Percentiles rank a stretch among this genome's conserved stretches.
Conservation (phyloP, 176 grass and related monocot genomes). For the Leersia perrieri region DNA sequence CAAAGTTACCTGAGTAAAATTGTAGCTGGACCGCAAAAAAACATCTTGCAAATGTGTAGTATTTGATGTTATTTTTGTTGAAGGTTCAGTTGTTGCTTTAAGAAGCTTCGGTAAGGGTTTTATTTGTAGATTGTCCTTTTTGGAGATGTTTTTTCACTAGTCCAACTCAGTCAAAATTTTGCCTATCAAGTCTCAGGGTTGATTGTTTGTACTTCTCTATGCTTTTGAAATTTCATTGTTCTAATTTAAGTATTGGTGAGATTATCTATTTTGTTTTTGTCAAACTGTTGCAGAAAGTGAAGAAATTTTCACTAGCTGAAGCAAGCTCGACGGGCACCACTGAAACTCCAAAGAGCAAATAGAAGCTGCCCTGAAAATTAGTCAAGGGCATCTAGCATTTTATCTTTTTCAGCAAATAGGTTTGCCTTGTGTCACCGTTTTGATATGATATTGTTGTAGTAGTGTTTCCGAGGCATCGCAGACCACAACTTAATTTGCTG, state of each 20-base stretch:
- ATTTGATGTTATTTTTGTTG: neutral
- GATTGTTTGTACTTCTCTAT: neutral
- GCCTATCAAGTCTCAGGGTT: neutral
- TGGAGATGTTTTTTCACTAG: neutral
- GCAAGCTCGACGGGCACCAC: conserved; percentile 24
- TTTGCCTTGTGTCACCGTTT: neutral
- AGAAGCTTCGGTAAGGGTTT: neutral
- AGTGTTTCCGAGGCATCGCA: neutral
- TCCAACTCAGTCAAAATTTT: neutral
- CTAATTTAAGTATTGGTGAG: neutral
- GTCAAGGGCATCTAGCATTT: neutral
- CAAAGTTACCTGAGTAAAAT: neutral
- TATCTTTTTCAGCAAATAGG: neutral
- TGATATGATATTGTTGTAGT: neutral
- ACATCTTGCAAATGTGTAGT: neutral
- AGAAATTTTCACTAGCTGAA: conserved; percentile 73
- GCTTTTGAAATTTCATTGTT: neutral
- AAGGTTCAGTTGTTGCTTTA: neutral
- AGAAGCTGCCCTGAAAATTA: conserved; percentile 20
- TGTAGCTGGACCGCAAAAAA: neutral
- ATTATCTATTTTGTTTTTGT: conserved; percentile 13
- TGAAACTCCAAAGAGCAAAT: conserved; percentile 43
- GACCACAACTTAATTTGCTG: neutral
- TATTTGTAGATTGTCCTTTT: neutral
- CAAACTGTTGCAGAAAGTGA: conserved; percentile 56